Conservation (phyloP, 1,284 basidiomycete species). For the Fomitopsis pinicola region DNA sequence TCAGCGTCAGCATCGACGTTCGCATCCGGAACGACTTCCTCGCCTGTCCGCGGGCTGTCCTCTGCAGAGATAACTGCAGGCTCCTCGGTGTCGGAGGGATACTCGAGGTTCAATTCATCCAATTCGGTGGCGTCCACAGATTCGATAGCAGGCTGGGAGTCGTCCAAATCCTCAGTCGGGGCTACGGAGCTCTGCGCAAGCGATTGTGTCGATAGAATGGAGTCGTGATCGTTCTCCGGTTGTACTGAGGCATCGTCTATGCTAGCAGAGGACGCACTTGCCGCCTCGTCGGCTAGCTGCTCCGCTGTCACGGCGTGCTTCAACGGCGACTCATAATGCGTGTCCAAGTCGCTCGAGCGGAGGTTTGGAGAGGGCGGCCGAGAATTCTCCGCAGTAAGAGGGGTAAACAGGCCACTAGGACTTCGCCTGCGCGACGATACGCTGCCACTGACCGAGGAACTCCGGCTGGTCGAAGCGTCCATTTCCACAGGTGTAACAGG, state of each 20-base stretch:
- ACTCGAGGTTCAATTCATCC: conserved; percentile 3
- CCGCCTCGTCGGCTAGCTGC: neutral
- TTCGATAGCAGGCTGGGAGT: neutral
- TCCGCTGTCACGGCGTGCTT: neutral
- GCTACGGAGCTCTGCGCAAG: neutral
- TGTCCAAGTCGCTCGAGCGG: neutral
- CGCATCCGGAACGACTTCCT: neutral
- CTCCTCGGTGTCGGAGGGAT: conserved; percentile 4
- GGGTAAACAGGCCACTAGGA: conserved; percentile 29
- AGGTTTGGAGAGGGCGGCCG: conserved; percentile 13
- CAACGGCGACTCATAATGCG: neutral
- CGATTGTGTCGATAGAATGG: neutral
- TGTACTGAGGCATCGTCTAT: neutral
- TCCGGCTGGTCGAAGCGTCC: neutral
- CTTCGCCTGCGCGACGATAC: conserved; percentile 10
- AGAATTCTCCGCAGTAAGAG: conserved; percentile 18
- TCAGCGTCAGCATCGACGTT: conserved; percentile 10
- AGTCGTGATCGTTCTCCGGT: neutral
- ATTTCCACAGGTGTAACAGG: neutral
- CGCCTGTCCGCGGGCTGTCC: neutral
- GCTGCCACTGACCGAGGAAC: conserved; percentile 9
- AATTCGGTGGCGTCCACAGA: neutral
- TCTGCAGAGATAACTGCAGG: neutral
- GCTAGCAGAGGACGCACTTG: neutral
- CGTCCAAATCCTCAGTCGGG: neutral